phyloP scores from a whole-genome alignment of 139 green algal species.

The Raphidocelis subcapitata region DNA sequence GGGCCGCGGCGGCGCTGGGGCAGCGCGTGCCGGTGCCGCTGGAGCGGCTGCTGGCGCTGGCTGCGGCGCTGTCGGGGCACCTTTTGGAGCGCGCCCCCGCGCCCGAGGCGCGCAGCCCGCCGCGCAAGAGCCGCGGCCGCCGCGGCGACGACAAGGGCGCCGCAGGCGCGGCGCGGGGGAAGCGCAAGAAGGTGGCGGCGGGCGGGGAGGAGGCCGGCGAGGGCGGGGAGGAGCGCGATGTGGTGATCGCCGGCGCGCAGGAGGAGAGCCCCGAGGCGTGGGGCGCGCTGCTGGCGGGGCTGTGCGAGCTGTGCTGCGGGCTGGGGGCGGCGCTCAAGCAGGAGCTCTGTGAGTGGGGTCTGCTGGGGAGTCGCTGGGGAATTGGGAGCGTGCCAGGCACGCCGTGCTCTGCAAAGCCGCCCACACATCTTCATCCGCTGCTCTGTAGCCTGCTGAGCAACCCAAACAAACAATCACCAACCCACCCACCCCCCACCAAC shows the following conservation, averaged over 20 bases:
- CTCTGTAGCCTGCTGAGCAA: too few species aligned
- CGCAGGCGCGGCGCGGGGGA: background rate
- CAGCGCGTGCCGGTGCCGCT: slow-evolving; percentile 39
- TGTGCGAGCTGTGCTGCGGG: slow-evolving; percentile 46
- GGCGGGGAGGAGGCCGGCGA: background rate
- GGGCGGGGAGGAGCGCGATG: background rate
- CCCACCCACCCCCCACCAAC: too few species aligned
- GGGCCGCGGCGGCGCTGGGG: background rate
- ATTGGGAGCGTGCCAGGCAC: too few species aligned
- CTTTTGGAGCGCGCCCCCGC: slow-evolving; percentile 33
- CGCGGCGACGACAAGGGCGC: background rate
- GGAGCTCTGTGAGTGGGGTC: slow-evolving; percentile 32
- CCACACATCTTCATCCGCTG: too few species aligned
- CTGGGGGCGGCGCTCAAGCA: slow-evolving; percentile 42
- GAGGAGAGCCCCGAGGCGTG: slow-evolving; percentile 53
- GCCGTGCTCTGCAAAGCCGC: too few species aligned
- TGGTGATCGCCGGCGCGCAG: slow-evolving; percentile 2
- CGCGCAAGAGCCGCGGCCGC: background rate
- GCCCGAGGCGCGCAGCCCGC: slow-evolving; percentile 6
- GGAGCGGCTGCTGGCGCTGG: slow-evolving; percentile 51
- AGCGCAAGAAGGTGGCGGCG: slow-evolving; percentile 21
- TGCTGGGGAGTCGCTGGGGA: too few species aligned
- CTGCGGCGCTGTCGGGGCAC: slow-evolving; percentile 40
- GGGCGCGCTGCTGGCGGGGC: slow-evolving; percentile 49
- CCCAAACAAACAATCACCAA: too few species aligned